Evolutionary conservation across 306 rosid species (phyloP), one percentile per base, ranked within the genome.

Genomic region (Erythrophleum fordii): DNA sequence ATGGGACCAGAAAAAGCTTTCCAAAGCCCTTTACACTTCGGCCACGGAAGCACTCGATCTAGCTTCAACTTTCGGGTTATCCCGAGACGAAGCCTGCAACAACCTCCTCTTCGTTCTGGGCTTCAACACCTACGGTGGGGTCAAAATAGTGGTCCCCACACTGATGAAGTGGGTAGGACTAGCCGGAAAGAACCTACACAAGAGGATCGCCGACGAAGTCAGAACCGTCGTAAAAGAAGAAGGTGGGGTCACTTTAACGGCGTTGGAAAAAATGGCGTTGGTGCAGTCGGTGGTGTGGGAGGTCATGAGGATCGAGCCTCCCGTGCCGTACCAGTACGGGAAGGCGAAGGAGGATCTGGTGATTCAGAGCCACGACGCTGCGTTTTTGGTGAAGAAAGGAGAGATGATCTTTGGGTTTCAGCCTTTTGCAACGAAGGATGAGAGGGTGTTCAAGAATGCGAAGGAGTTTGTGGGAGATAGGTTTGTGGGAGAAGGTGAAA

Each of bases 331-430:
- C 80, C 97, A 91, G 72, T 93, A 90, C 81, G 97, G 77, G 0
- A 86, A 79, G 61, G 97, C 97, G 16, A 91, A 87, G 84, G 86
- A 90, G 72, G 92, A 93, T 75, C 44, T 91, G 12, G 86, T 90
- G 75, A 76, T 91, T 34, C 61, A 62, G 3, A 89, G 89, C 37
- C 97, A 91, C 31, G 92, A 91, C 49, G 91, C 92, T 0, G 22
- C 89, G 2, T 93, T 71, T 75, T 44, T 86, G 93, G 86, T 91
- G 84, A 90, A 90, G 87, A 90, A 87, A 41, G 94, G 94, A 0
- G 94, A 93, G 77, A 90, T 87, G 92, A 71, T 93, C 42, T 91
- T 93, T 42, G 98, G 94, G 62, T 91, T 88, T 75, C 93, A 88
- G 34, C 92, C 91, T n/a, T 84, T 91, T 17, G 97, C 91, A 0